Conservation (phyloP, 169 alveolate species). For the Theileria parva region DNA sequence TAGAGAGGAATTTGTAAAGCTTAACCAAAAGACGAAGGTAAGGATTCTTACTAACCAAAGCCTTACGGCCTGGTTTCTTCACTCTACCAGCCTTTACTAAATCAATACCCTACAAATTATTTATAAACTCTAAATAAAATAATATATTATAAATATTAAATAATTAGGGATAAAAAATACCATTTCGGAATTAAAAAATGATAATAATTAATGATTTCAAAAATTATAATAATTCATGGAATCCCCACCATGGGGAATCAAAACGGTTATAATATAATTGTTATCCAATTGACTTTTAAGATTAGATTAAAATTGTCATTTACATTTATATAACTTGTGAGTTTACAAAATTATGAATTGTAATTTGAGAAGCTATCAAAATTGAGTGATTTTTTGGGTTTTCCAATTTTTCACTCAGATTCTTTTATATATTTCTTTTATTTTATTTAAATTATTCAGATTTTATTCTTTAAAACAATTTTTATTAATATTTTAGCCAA, state of each 20-base stretch:
- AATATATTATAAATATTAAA: background rate
- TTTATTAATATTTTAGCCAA: too few relatives aligned
- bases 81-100: conserved; percentile 88
- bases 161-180: background rate
- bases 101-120: conserved; percentile 82
- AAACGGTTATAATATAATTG: background rate
- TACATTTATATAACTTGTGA: too few relatives aligned
- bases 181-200: background rate
- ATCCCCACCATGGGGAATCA: conserved; percentile 27
- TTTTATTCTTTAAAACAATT: too few relatives aligned
- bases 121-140: conserved; percentile 9
- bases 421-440: background rate
- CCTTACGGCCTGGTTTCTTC: conserved; percentile 86
- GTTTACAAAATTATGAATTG: too few relatives aligned
- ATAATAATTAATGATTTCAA: background rate
- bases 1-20: conserved; percentile 86
- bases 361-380: background rate
- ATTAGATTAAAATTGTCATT: background rate
- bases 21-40: conserved; percentile 85
- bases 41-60: conserved; percentile 86
- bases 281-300: background rate
- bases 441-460: background rate
- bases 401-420: background rate
- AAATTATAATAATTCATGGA: background rate
- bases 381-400: background rate